phyloP scores from a whole-genome alignment of 2,329 filamentous ascomycete species.

The Sporothrix dimorphospora region DNA sequence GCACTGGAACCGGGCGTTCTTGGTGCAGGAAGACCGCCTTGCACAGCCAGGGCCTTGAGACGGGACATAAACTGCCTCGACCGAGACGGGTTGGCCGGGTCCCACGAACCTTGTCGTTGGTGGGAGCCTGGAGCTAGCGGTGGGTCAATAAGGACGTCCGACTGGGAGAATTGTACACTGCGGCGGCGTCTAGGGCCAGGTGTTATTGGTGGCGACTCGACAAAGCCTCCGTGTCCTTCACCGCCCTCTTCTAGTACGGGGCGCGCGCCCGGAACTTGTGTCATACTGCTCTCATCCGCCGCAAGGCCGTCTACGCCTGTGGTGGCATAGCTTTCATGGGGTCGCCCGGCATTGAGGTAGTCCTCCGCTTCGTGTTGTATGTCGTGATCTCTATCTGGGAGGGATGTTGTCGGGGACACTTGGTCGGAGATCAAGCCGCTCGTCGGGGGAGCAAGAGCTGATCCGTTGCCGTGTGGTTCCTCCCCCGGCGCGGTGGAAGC shows the following conservation, averaged over 20 bases:
- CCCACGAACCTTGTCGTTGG: constrained; percentile 64
- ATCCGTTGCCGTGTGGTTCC: neutral
- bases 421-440: constrained; percentile 10
- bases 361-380: constrained; percentile 40
- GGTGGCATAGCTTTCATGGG: constrained; percentile 37
- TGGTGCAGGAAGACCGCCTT: constrained; percentile 52
- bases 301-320: neutral
- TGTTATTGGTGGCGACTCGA: constrained; percentile 28
- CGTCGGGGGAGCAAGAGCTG: neutral
- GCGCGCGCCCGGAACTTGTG: neutral
- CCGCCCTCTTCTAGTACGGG: neutral
- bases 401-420: neutral
- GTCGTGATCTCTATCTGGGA: constrained; percentile 14
- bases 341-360: constrained; percentile 44
- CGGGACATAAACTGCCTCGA: constrained; percentile 77
- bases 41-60: constrained; percentile 71
- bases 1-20: constrained; percentile 41
- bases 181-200: constrained; percentile 48
- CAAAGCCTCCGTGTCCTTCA: neutral
- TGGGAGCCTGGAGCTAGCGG: constrained; percentile 12
- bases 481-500: neutral
- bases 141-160: constrained; percentile 54
- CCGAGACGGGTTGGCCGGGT: constrained; percentile 62
- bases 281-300: neutral
- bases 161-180: constrained; percentile 76